Base-by-base conservation (phyloP, 306 rosid genomes). In the Cicer chorassanicum region DNA sequence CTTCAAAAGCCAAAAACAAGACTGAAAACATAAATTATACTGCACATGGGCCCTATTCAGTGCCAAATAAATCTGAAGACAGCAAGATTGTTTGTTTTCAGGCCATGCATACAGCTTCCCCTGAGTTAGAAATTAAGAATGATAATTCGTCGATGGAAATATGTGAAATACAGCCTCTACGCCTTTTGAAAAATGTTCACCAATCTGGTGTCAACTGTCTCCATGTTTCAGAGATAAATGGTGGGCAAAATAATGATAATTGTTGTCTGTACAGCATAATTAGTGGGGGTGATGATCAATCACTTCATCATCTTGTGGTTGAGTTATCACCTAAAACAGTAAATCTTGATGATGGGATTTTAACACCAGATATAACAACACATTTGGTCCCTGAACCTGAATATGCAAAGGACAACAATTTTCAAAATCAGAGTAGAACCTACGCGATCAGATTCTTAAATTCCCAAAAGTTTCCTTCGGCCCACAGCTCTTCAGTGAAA, bases 241-340 rank as follows among this genome's bases (percentile, higher is more conserved):
- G 77, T 78, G 75, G 61, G 68, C 78, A 55, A 82, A 74, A 65
- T 54, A 53, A 72, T 76, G 80, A 76, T n/a, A 55, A 64, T 73
- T 76, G 82, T 75, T 76, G 59, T 45, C 40, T 78, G 68, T 94
- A 84, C 86, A 83, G 72, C 77, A 46, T 94, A 64, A 61, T 92
- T 38, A 94, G 95, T 74, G 99, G 99, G 60, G 97, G 99, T 60
- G 99, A 94, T 80, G 99, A 94, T 82, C 99, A 94, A 78, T 94
- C 90, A 12, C 89, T 92, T 76, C 78, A 88, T 79, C 86, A 86
- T 84, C 85, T 87, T 40, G 69, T 77, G 50, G 84, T 92, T 79
- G 88, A 89, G 78, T 70, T 90, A 38, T 82, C 86, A 42, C 40
- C 57, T 51, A 77, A 81, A 68, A 62, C 89, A 68, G 71, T 40